Evolutionary conservation across 169 alveolate species (phyloP), one percentile per base, ranked within the genome.

Genomic region (Plasmodium knowlesi): DNA sequence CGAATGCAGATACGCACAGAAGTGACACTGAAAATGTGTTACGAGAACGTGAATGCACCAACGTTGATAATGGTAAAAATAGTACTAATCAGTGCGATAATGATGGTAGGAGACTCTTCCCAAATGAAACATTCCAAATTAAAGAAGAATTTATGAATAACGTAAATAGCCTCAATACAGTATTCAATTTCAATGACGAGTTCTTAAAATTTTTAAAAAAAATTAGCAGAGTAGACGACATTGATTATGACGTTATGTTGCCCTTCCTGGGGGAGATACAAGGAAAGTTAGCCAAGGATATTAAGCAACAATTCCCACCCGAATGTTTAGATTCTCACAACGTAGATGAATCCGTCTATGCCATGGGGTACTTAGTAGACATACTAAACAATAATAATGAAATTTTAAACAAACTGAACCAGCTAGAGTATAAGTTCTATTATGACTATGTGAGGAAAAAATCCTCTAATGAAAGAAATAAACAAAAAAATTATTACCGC

Each of bases 301-400:
- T 89, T 9, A 80, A 71, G 12, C 54, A 89, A 22, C 80, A 89
- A 67, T 89, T 67, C 32, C 37, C 94, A 3, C 67, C 30, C 32
- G 79, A 89, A 14, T 22, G 5, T 10, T 79, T 79, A 57, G 43
- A 89, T n/a, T 39, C 82, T 9, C 94, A 89, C 50, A 79, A 89
- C 50, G 91, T 81, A 5, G 83, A 46, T 43, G 70, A 89, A 22
- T 32, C 94, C 28, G 71, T 89, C 6, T 70, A 89, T 19, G 83
- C 82, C 10, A 89, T 89, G 94, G 76, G 54, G 28, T 57, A 89
- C 32, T 39, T 89, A 46, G 94, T 89, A 43, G 91, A 89, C 53
- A 89, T 89, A 16, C 25, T 89, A 46, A 89, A 89, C 32, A 89
- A 89, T 80, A 89, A 89, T 80, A 89, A 89, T 50, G 94, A 89